Percentiles rank a stretch among this genome's conserved stretches.
These are phyloP conservation scores for Coccomyxa sp. DNA, from an alignment of 139 green algal genomes.

Conservation along the genomic window DNA sequence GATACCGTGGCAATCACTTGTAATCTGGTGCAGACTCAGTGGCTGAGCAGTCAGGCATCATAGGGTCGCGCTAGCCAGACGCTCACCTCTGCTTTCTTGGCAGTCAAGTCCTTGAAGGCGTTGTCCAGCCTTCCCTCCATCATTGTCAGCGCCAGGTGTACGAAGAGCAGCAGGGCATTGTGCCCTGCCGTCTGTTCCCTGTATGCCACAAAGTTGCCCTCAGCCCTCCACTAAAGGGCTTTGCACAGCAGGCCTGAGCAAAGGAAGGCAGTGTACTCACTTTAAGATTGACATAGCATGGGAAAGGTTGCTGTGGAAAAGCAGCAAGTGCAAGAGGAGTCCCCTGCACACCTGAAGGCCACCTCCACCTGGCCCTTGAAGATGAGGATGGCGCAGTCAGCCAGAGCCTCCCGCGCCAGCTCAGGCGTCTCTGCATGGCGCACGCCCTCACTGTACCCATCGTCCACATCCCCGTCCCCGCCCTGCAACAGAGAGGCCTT, in stretches of 20 bases:
- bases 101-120: conserved; percentile 33
- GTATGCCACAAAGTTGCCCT: conserved; percentile 49
- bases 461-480: conserved; percentile 2
- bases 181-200: conserved; percentile 46
- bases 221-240: background rate
- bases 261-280: background rate
- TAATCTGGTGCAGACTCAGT: too few relatives aligned
- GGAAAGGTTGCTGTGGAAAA: background rate
- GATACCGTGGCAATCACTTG: too few relatives aligned
- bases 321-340: background rate
- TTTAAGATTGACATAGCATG: too few relatives aligned
- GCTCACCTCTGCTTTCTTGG: conserved; percentile 40
- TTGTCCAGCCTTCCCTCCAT: conserved; percentile 45
- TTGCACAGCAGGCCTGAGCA: background rate
- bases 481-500: background rate
- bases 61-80: too few relatives aligned
- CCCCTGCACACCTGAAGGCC: background rate
- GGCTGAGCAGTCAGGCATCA: too few relatives aligned
- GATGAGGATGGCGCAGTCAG: conserved; percentile 41
- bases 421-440: conserved; percentile 52
- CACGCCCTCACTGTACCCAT: conserved; percentile 13
- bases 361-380: conserved; percentile 43
- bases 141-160: conserved; percentile 31
- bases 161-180: conserved; percentile 50
- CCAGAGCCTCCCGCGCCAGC: conserved; percentile 43